These are phyloP conservation scores for Scedosporium apiospermum DNA, from an alignment of 2,329 filamentous ascomycete genomes.

Conservation along the genomic window DNA sequence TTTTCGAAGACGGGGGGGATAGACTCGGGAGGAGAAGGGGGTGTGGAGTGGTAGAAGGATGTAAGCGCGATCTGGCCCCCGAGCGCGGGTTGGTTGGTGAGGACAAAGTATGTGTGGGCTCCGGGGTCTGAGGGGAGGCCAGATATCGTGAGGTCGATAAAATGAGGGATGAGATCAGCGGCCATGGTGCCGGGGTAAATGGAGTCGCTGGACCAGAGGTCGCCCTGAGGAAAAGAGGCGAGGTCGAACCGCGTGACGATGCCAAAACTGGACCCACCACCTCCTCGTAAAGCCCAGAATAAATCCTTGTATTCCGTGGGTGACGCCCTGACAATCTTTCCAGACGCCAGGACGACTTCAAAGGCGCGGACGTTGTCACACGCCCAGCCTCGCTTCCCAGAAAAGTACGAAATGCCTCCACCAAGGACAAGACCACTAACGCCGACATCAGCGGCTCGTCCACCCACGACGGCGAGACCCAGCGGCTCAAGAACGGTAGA, in stretches of 20 bases:
- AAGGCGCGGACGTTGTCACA: slow-evolving; percentile 34
- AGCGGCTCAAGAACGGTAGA: slow-evolving; percentile 17
- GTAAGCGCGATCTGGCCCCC: slow-evolving; percentile 16
- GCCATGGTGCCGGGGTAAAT: background rate
- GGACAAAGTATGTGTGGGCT: slow-evolving; percentile 13
- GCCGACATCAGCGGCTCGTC: slow-evolving; percentile 25
- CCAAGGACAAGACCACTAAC: slow-evolving; percentile 19
- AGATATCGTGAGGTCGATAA: slow-evolving; percentile 13
- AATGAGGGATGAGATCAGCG: slow-evolving; percentile 6
- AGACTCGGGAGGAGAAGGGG: background rate
- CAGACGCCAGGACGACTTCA: slow-evolving; percentile 34
- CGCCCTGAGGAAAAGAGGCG: slow-evolving; percentile 22
- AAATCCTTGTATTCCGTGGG: slow-evolving; percentile 36
- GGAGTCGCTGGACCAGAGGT: slow-evolving; percentile 23
- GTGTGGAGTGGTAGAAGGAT: slow-evolving; percentile 6
- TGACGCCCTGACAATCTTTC: slow-evolving; percentile 32
- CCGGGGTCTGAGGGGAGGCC: slow-evolving; percentile 5
- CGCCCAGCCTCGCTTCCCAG: slow-evolving; percentile 27
- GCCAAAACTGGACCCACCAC: slow-evolving; percentile 48
- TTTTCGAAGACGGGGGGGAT: background rate
- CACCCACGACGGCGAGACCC: slow-evolving; percentile 31
- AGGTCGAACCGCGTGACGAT: slow-evolving; percentile 41
- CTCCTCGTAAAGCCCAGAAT: slow-evolving; percentile 47
- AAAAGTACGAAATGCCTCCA: slow-evolving; percentile 14
- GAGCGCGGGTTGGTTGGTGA: slow-evolving; percentile 19